These are phyloP conservation scores for Ophiocordyceps australis DNA, from an alignment of 2,329 filamentous ascomycete species.

Conservation along the genomic window DNA sequence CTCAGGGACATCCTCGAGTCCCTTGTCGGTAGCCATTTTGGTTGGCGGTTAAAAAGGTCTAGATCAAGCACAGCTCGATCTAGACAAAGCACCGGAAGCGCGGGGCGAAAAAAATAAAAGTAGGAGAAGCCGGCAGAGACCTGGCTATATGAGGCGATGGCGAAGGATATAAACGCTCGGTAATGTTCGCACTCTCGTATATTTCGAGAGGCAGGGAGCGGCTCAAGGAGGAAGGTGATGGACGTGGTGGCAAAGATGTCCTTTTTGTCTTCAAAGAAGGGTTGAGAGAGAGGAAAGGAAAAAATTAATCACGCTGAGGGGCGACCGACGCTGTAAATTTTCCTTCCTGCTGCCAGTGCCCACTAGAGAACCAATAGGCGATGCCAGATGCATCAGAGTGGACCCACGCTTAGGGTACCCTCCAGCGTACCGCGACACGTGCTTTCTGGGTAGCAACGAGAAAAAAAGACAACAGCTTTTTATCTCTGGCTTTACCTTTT, in stretches of 20 bases:
- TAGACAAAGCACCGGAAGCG: conserved; percentile 29
- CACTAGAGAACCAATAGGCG: conserved; percentile 6
- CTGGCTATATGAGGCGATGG: too few relatives aligned
- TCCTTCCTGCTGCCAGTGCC: conserved; percentile 5
- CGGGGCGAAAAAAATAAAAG: conserved; percentile 19
- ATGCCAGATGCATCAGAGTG: conserved; percentile 1
- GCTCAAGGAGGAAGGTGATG: conserved; percentile 19
- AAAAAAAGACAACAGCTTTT: too few relatives aligned
- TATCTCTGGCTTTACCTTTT: too few relatives aligned
- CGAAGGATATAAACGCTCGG: too few relatives aligned
- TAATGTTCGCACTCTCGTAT: conserved; percentile 30
- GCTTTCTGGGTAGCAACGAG: too few relatives aligned
- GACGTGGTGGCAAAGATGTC: too few relatives aligned
- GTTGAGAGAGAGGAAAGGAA: conserved; percentile 14
- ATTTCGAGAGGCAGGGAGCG: conserved; percentile 21
- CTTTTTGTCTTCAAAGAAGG: too few relatives aligned
- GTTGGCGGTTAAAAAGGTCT: conserved; percentile 35
- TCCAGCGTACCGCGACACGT: conserved; percentile 3
- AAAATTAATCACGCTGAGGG: conserved; percentile 20
- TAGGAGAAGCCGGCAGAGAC: too few relatives aligned
- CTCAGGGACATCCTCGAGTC: conserved; percentile 95
- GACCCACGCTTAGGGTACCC: conserved; percentile 8
- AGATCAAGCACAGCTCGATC: conserved; percentile 69
- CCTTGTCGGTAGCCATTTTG: conserved; percentile 98
- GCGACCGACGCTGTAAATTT: conserved; percentile 17